Evolutionary conservation across 2,329 filamentous ascomycete species (phyloP), one percentile per base, ranked within the genome.

Genomic region (Botrytis pseudocinerea): DNA sequence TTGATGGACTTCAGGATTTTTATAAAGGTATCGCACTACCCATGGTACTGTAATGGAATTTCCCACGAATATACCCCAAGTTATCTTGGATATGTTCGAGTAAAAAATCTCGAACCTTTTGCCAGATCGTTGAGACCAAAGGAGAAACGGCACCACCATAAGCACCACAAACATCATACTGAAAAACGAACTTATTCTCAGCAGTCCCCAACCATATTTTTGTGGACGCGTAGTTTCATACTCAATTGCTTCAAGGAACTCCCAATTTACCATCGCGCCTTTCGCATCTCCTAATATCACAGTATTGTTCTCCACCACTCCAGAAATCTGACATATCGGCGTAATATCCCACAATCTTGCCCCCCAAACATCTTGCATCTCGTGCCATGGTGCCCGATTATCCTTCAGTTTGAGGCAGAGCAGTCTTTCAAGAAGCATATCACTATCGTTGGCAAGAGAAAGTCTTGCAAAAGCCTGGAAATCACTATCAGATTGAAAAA

Each of bases 201-300:
- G 32, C 54, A 61, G 38, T 54, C n/a, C 38, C 68, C 28, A 70
- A 46, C 38, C 18, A 38, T 12, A 18, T 32, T 4, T 28, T 6
- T 38, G 65, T 20, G 65, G 65, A 32, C 32, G 42, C n/a, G 32
- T 61, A 60, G 54, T 12, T n/a, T 54, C 48, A 10, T 42, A 40
- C 7, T 54, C 40, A 25, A 61, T 54, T 35, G 48, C 68, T 70
- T 60, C 68, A 44, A 70, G 44, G 61, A n/a, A 60, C 51, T 81
- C 79, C 80, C 81, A 82, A 9, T 78, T 78, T 28, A 82, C 80
- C 22, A 78, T 77, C 54, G 80, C 79, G 35, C 77, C 80, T 22
- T 76, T 78, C n/a, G 78, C 78, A 1, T 78, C 77, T 66, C 81
- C 80, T 28, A 82, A 57, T 46, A 81, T 75, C 28, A 82, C 75